These are phyloP conservation scores for Plasmopara muralis DNA, from an alignment of 352 stramenopile species.

Conservation along the genomic window DNA sequence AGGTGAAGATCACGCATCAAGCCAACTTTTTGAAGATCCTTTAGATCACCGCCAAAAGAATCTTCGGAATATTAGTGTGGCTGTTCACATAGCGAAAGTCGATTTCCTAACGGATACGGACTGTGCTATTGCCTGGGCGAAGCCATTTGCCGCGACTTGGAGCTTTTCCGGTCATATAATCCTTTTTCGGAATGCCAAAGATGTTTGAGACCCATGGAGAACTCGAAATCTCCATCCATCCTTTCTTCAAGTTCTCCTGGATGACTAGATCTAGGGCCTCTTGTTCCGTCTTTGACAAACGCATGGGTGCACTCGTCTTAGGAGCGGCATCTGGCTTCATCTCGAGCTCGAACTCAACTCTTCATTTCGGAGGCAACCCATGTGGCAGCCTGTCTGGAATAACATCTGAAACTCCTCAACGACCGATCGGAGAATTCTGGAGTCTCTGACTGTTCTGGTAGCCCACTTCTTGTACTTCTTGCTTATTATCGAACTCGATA, in stretches of 20 bases:
- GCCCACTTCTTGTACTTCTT: too few relatives aligned
- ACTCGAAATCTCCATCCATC: constrained; percentile 1
- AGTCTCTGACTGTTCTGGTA: too few relatives aligned
- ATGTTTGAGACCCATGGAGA: constrained; percentile 1
- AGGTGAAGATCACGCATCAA: background rate
- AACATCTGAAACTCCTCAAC: too few relatives aligned
- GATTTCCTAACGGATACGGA: background rate
- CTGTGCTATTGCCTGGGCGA: background rate
- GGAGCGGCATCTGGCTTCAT: background rate
- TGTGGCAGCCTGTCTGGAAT: too few relatives aligned
- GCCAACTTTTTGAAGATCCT: background rate
- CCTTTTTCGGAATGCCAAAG: background rate
- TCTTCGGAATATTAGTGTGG: background rate
- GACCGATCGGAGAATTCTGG: too few relatives aligned
- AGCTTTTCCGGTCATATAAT: background rate
- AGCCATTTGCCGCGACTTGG: background rate
- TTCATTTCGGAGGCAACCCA: too few relatives aligned
- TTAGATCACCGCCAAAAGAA: constrained; percentile 2
- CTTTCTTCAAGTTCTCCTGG: background rate
- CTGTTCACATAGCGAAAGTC: constrained; percentile 1
- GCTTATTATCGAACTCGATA: too few relatives aligned
- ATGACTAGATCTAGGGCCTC: background rate
- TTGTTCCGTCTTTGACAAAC: background rate
- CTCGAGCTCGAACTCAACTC: background rate
- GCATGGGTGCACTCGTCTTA: background rate